Conservation (phyloP, 148 eudicot species). For the Beta vulgaris region DNA sequence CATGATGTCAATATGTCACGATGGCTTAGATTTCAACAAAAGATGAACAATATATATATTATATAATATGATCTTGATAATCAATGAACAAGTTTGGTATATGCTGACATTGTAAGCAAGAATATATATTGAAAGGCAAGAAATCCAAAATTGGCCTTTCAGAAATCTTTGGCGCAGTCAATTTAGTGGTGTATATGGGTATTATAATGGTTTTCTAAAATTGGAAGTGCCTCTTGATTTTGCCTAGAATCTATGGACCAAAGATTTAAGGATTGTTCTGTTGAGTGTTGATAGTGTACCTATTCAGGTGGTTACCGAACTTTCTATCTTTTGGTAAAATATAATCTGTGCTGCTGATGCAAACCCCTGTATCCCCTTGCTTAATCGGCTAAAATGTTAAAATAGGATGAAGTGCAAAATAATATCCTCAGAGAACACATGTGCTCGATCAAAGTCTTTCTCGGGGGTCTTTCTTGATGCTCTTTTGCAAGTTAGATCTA, state of each 20-base stretch:
- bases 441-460: too few relatives aligned
- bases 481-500: too few relatives aligned
- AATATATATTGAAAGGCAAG: neutral
- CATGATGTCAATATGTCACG: conserved; percentile 31
- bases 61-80: too few relatives aligned
- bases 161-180: neutral
- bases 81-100: neutral
- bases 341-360: neutral
- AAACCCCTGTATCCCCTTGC: neutral
- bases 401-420: too few relatives aligned
- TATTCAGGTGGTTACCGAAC: neutral
- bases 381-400: neutral
- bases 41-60: neutral
- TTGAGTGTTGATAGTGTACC: conserved; percentile 11
- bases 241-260: neutral
- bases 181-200: neutral
- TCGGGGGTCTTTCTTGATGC: too few relatives aligned
- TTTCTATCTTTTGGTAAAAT: neutral
- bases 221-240: neutral
- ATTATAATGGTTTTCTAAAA: neutral
- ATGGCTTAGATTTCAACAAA: conserved; percentile 21
- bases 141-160: conserved; percentile 27
- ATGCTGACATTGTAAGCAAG: conserved; percentile 26
- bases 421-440: too few relatives aligned
- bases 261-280: neutral